Conservation (phyloP, 257 asterid genomes). For the Solanum chaucha region DNA sequence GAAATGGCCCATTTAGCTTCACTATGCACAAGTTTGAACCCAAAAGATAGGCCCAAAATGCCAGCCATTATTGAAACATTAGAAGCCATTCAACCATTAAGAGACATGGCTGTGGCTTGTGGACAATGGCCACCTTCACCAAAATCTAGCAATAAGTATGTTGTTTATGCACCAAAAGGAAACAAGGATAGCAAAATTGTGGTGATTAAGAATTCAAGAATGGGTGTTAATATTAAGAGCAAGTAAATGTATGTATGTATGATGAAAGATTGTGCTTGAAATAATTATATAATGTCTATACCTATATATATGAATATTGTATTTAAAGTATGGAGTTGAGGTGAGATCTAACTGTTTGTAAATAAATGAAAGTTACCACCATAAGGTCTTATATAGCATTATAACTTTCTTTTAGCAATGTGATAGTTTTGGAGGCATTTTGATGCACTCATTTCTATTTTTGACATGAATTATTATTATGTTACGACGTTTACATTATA, state of each 20-base stretch:
- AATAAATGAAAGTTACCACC: neutral
- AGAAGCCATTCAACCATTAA: constrained; percentile 45
- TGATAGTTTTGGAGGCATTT: neutral
- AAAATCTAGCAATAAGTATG: constrained; percentile 37
- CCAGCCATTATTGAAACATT: constrained; percentile 70
- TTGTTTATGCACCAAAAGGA: neutral
- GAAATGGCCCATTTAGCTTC: constrained; percentile 68
- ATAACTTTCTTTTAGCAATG: neutral
- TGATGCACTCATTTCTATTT: too few relatives aligned
- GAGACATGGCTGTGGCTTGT: constrained; percentile 56
- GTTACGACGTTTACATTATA: neutral
- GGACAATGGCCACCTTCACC: constrained; percentile 62
- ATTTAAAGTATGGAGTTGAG: neutral
- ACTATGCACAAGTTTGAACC: constrained; percentile 64
- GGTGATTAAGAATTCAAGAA: neutral
- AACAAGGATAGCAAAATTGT: neutral
- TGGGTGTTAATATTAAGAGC: neutral
- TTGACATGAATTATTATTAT: neutral
- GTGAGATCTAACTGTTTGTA: neutral
- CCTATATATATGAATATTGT: neutral
- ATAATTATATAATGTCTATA: neutral
- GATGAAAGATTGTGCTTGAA: neutral
- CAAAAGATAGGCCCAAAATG: constrained; percentile 87
- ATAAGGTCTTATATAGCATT: neutral
- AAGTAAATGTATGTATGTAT: neutral